Base-by-base conservation (phyloP, 1,284 basidiomycete species). In the Hypsizygus ulmarius region DNA sequence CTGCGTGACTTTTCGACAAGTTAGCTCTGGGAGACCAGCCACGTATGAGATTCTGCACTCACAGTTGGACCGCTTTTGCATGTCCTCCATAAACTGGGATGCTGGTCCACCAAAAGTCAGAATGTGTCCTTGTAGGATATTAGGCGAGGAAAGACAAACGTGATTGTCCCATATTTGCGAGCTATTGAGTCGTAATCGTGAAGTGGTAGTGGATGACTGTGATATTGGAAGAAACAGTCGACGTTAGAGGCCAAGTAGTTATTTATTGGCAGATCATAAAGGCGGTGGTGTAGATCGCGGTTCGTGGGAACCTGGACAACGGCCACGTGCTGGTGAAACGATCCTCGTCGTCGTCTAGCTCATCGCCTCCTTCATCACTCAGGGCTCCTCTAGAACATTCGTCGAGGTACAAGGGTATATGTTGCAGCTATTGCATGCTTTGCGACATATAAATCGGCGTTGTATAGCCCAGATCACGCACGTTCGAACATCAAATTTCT, bases 31-130 rank as follows among this genome's bases (percentile, higher is more conserved):
- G 21, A 11, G 27, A 19, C 9, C 10, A 18, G 3, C 8, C 14
- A 11, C 9, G 35, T 7, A 32, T 21, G 33, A 19, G 27, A 19
- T 19, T 27, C 21, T 27, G 27, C 11, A 78, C 87, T 62, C 59
- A 95, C 92, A 96, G 69, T 96, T 96, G 64, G 93, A 92, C 61
- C 82, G 83, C 74, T 80, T 85, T 73, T 93, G 85, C 86, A 96
- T 94, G 70, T 95, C 90, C 74, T 90, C 87, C 80, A 96, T 90
- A 58, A 95, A 89, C 68, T 93, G 90, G 38, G 91, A 93, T 60
- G 82, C 91, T 88, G 68, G 35, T 16, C 29, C 27, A 32, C 21
- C 35, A 25, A 25, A 47, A 19, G 35, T n/a, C 29, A 28, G 6
- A 10, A n/a, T 29, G 38, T 35, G 34, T 30, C 16, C 21, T 30